Conservation (phyloP, 495 filamentous ascomycete species). For the Lepraria neglecta region DNA sequence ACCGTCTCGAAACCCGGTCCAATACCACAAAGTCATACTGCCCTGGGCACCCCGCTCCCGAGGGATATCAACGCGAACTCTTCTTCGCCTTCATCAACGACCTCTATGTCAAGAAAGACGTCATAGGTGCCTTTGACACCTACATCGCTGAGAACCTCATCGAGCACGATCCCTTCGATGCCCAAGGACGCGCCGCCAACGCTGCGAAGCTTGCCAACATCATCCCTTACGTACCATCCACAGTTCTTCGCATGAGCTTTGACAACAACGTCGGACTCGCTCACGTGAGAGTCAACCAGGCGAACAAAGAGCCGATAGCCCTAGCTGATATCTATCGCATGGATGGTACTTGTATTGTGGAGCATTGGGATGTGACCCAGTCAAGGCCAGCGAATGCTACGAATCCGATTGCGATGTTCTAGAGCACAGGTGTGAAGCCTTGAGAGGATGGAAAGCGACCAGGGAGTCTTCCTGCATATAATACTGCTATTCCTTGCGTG, state of each 20-base stretch:
- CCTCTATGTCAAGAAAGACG: conserved; percentile 17
- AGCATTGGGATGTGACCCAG: conserved; percentile 24
- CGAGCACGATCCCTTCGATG: conserved; percentile 23
- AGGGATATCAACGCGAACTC: conserved; percentile 14
- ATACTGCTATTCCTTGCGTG: too few species aligned
- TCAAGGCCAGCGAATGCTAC: conserved; percentile 19
- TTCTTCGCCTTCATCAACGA: conserved; percentile 17
- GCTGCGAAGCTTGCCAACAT: conserved; percentile 10
- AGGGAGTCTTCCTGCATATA: too few species aligned
- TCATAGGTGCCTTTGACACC: conserved; percentile 17
- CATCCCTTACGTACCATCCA: conserved; percentile 14
- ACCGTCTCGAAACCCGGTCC: background rate
- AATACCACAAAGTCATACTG: conserved; percentile 10
- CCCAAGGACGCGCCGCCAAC: conserved; percentile 15
- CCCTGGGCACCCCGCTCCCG: conserved; percentile 13
- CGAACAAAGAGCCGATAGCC: conserved; percentile 14
- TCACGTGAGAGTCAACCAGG: conserved; percentile 15
- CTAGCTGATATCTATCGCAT: conserved; percentile 22
- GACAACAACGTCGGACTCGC: conserved; percentile 21
- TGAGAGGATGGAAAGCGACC: background rate
- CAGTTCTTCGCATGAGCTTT: conserved; percentile 15
- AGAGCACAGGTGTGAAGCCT: background rate
- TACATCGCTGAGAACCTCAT: conserved; percentile 17
- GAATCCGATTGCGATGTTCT: conserved; percentile 22
- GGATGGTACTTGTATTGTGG: conserved; percentile 22